phyloP scores from a whole-genome alignment of 352 stramenopile species.

The Phytophthora foliorum region DNA sequence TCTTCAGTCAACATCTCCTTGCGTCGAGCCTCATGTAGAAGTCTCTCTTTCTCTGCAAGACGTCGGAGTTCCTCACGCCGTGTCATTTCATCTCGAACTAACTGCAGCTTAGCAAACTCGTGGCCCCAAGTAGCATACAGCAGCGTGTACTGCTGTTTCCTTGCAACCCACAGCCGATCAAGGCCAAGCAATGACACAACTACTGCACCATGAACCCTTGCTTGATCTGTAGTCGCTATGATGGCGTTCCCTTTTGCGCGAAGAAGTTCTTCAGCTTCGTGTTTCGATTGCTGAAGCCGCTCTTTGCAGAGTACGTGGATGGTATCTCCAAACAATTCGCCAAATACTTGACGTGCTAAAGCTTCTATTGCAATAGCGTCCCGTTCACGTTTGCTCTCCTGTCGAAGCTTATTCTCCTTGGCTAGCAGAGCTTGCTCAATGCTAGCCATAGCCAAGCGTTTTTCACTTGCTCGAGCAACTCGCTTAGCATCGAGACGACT shows the following conservation, averaged over 20 bases:
- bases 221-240: slow-evolving; percentile 13
- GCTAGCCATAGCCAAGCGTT: slow-evolving; percentile 66
- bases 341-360: slow-evolving; percentile 38
- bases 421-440: slow-evolving; percentile 57
- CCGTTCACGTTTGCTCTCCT: slow-evolving; percentile 35
- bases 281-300: slow-evolving; percentile 21
- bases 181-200: slow-evolving; percentile 33
- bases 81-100: slow-evolving; percentile 59
- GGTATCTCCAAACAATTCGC: slow-evolving; percentile 32
- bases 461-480: slow-evolving; percentile 65
- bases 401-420: slow-evolving; percentile 43
- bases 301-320: slow-evolving; percentile 41
- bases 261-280: slow-evolving; percentile 28
- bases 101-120: slow-evolving; percentile 55
- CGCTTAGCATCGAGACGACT: slow-evolving; percentile 59
- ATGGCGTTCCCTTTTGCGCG: slow-evolving; percentile 24
- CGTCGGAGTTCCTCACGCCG: slow-evolving; percentile 63
- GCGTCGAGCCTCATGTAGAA: slow-evolving; percentile 44
- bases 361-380: slow-evolving; percentile 31
- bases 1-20: slow-evolving; percentile 84
- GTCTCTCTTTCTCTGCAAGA: slow-evolving; percentile 59
- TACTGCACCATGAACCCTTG: background rate
- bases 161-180: slow-evolving; percentile 54
- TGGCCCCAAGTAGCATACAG: slow-evolving; percentile 51
- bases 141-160: slow-evolving; percentile 48